Base-by-base conservation (phyloP, 225 moss, liverwort and hornwort species). In the Marchantia paleacea region DNA sequence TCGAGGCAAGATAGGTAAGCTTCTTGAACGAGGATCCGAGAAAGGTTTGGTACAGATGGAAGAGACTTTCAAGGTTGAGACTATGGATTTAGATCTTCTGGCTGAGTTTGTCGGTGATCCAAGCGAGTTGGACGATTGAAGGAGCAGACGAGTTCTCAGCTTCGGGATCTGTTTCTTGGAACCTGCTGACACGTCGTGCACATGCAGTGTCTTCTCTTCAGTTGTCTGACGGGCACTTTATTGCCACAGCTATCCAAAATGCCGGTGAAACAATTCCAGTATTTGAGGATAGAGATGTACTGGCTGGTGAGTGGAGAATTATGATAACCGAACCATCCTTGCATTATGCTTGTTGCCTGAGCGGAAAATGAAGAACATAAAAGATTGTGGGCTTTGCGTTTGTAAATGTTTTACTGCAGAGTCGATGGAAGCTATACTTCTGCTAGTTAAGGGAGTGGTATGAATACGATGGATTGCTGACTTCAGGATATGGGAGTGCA, bases 41-140 rank as follows among this genome's bases (percentile, higher is more conserved):
- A 77, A 84, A 69, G 89, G 89, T 10, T 22, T 87, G 49, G 84
- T 89, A 69, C 85, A 89, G 75, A 64, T 89, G 87, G 87, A 89
- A 80, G 89, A 89, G 24, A 82, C 54, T 68, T 89, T 89, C 78
- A 84, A 89, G 78, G 85, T 89, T 74, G 55, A 68, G 50, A 89
- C 79, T 51, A 67, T 89, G 29, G 70, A 66, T 66, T 84, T 89
- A 4, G 84, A 89, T 66, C 85, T 85, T 52, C 57, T 89, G 83
- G 87, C 89, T 28, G 89, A 89, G 70, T 85, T 85, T 82, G 83
- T 87, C 13, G 87, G 85, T 54, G 89, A 89, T 30, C 61, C 66
- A 62, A 76, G 73, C 60, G 89, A 87, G 70, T 67, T 79, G 47
- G 80, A 82, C 69, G 69, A 77, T 54, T 83, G 65, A 82, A 25